phyloP scores from a whole-genome alignment of 2,329 filamentous ascomycete genomes.

The Fusarium torulosum region DNA sequence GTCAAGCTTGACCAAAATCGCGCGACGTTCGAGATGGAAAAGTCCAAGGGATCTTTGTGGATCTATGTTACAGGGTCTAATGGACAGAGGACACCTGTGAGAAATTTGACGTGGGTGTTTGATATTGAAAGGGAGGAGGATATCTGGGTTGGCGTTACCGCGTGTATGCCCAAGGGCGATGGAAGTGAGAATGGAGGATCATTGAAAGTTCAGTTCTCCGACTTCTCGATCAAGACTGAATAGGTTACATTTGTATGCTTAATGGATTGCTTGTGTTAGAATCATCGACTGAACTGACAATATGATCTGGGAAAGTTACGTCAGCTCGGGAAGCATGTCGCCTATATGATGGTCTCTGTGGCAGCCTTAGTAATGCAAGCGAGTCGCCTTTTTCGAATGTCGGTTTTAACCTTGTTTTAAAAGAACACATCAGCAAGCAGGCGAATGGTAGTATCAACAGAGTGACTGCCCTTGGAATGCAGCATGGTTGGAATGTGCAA shows the following conservation, averaged over 20 bases:
- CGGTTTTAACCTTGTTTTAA: too few species aligned
- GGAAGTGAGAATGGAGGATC: neutral
- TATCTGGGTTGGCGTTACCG: conserved; percentile 6
- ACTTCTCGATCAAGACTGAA: neutral
- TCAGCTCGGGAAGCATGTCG: too few species aligned
- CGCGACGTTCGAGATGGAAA: neutral
- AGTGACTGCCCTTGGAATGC: too few species aligned
- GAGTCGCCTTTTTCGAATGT: too few species aligned
- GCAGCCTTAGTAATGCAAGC: too few species aligned
- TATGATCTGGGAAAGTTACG: too few species aligned
- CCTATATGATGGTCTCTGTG: too few species aligned
- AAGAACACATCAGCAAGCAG: too few species aligned
- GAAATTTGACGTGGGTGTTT: conserved; percentile 16
- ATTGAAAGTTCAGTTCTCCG: neutral
- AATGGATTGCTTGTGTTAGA: too few species aligned
- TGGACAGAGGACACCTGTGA: conserved; percentile 1
- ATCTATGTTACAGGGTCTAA: neutral
- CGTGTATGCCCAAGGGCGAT: conserved; percentile 13
- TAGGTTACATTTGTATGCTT: neutral
- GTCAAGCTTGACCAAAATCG: neutral
- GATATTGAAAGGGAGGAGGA: neutral
- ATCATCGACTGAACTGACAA: too few species aligned
- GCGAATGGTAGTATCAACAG: too few species aligned
- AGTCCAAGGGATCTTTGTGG: conserved; percentile 10
- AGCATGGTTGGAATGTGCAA: too few species aligned